A percentile compares a stretch with the other conserved stretches of the same genome.
Conservation (phyloP, 2,329 filamentous ascomycete genomes). For the Alternaria sp. region DNA sequence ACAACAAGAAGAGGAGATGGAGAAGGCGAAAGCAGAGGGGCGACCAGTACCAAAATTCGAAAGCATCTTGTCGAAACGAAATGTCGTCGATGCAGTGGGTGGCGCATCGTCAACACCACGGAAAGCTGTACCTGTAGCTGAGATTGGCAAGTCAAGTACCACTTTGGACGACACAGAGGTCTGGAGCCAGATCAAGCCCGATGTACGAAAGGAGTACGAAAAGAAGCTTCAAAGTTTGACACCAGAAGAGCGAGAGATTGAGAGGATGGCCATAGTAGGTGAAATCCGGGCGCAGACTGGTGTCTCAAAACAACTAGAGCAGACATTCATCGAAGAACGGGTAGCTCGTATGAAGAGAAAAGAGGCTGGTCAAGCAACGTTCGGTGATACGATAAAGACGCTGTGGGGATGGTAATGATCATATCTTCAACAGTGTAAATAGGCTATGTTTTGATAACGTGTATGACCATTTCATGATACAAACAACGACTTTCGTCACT, state of each 20-base stretch:
- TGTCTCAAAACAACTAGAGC: slow-evolving; percentile 45
- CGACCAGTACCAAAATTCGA: slow-evolving; percentile 66
- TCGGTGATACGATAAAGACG: slow-evolving; percentile 51
- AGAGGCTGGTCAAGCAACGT: slow-evolving; percentile 47
- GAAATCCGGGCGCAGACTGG: slow-evolving; percentile 44
- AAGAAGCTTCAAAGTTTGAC: slow-evolving; percentile 43
- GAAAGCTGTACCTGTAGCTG: slow-evolving; percentile 13
- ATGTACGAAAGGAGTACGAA: slow-evolving; percentile 43
- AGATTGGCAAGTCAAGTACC: neutral
- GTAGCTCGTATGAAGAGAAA: slow-evolving; percentile 48
- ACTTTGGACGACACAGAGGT: slow-evolving; percentile 31
- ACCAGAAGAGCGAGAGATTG: slow-evolving; percentile 44
- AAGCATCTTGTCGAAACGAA: slow-evolving; percentile 59
- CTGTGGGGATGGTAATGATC: slow-evolving; percentile 49
- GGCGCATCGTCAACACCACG: slow-evolving; percentile 25
- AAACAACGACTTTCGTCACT: neutral
- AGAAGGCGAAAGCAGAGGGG: slow-evolving; percentile 70
- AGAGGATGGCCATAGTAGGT: slow-evolving; percentile 45
- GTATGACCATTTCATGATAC: slow-evolving; percentile 13
- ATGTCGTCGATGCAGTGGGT: slow-evolving; percentile 38
- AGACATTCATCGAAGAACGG: slow-evolving; percentile 46
- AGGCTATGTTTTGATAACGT: slow-evolving; percentile 11
- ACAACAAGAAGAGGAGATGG: slow-evolving; percentile 78
- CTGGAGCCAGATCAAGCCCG: slow-evolving; percentile 45
- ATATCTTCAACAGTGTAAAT: slow-evolving; percentile 11